These are phyloP conservation scores for Pilasporangium apinafurcum DNA, from an alignment of 352 stramenopile genomes.

Conservation along the genomic window DNA sequence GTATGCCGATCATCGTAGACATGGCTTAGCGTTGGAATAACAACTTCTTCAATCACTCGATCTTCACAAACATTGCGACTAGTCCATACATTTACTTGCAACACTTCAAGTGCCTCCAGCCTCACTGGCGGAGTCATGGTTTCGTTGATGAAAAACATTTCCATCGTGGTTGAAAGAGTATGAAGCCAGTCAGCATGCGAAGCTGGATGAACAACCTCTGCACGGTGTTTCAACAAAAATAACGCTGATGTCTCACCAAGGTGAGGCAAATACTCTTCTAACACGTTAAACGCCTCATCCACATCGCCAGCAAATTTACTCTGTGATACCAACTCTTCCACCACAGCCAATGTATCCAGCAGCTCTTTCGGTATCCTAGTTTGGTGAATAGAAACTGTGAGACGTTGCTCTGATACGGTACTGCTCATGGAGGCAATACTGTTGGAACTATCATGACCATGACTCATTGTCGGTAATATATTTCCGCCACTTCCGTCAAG, in stretches of 20 bases:
- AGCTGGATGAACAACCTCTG: constrained; percentile 56
- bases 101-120: constrained; percentile 58
- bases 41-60: constrained; percentile 78
- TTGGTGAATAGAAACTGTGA: constrained; percentile 51
- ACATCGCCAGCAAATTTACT: constrained; percentile 59
- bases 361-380: constrained; percentile 73
- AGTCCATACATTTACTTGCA: constrained; percentile 64
- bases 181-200: constrained; percentile 63
- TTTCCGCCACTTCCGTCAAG: constrained; percentile 8
- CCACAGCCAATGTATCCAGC: constrained; percentile 64
- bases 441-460: background rate
- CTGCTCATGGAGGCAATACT: constrained; percentile 8
- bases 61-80: constrained; percentile 82
- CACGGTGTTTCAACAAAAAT: constrained; percentile 54
- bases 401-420: constrained; percentile 10
- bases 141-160: constrained; percentile 57
- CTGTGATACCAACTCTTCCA: constrained; percentile 65
- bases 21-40: constrained; percentile 56
- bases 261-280: constrained; percentile 67
- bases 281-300: constrained; percentile 65
- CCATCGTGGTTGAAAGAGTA: constrained; percentile 42
- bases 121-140: constrained; percentile 39
- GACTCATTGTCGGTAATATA: constrained; percentile 11
- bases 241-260: constrained; percentile 50
- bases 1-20: constrained; percentile 68